Evolutionary conservation across 225 moss, liverwort and hornwort genomes (phyloP).

Genomic region (Climacium dendroides): DNA sequence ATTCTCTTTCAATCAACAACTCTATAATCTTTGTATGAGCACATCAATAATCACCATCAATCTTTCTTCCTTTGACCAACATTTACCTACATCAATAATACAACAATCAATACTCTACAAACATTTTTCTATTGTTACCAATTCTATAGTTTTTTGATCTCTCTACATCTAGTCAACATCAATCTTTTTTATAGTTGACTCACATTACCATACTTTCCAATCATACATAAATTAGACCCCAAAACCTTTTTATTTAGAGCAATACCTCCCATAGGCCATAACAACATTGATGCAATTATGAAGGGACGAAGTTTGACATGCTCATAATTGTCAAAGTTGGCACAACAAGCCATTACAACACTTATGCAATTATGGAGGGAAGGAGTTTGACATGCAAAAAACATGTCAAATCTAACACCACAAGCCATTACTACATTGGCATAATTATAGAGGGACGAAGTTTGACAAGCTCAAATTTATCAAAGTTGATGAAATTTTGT

Average conservation of each 20-base stretch:
- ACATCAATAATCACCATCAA: neutral
- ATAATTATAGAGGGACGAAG: too few relatives aligned
- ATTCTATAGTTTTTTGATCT: neutral
- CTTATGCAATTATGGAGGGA: too few relatives aligned
- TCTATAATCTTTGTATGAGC: neutral
- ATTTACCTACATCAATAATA: neutral
- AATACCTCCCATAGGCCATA: too few relatives aligned
- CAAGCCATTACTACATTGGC: too few relatives aligned
- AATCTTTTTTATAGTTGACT: neutral
- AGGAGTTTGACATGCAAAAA: too few relatives aligned
- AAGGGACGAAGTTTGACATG: too few relatives aligned
- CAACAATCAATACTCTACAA: neutral
- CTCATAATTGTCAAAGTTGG: too few relatives aligned
- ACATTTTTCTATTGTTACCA: neutral
- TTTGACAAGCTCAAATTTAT: too few relatives aligned
- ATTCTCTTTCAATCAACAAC: rapidly evolving
- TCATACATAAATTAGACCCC: neutral
- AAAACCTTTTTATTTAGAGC: too few relatives aligned
- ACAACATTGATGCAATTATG: too few relatives aligned
- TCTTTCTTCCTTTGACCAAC: neutral
- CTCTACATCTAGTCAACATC: neutral
- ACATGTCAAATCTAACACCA: rapidly evolving
- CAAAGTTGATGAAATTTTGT: too few relatives aligned
- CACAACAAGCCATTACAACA: too few relatives aligned
- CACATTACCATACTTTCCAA: neutral